Evolutionary conservation across 2,329 filamentous ascomycete species (phyloP).

Genomic region (Colletotrichum tropicale): DNA sequence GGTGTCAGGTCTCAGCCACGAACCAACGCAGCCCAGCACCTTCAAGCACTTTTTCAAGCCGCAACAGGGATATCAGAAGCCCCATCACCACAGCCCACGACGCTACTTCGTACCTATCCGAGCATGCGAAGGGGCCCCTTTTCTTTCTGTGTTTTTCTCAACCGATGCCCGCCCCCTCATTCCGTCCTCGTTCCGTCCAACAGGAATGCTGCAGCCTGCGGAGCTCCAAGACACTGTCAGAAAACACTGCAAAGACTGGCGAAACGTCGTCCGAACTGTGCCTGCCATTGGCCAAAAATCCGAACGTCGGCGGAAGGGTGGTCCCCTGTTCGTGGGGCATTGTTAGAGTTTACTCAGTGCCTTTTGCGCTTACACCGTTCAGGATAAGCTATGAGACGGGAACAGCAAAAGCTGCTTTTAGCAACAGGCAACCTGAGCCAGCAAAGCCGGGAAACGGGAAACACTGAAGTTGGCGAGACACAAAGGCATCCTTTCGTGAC

Average conservation of each 20-base stretch:
- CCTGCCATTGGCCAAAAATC: neutral
- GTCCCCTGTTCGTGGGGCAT: neutral
- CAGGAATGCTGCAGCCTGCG: neutral
- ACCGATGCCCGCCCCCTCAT: neutral
- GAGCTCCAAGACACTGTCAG: neutral
- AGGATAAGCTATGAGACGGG: neutral
- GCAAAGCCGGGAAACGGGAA: neutral
- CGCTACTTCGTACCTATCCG: neutral
- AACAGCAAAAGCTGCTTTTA: conserved; percentile 3
- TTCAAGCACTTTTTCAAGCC: neutral
- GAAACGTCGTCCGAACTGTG: neutral
- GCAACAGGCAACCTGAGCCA: neutral
- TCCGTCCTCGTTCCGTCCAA: neutral
- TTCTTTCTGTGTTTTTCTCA: neutral
- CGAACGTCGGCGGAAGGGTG: neutral
- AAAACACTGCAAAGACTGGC: neutral
- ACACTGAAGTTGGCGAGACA: neutral
- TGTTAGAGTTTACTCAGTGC: conserved; percentile 1
- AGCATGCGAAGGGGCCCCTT: neutral
- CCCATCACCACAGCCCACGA: conserved; percentile 1
- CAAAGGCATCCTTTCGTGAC: neutral
- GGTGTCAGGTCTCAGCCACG: conserved; percentile 15
- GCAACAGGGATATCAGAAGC: conserved; percentile 1
- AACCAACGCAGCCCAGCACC: neutral
- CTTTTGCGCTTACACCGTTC: neutral